A percentile compares a stretch with the other conserved stretches of the same genome.
Conservation (phyloP, 495 filamentous ascomycete species). For the Rhizodiscina lignyota region DNA sequence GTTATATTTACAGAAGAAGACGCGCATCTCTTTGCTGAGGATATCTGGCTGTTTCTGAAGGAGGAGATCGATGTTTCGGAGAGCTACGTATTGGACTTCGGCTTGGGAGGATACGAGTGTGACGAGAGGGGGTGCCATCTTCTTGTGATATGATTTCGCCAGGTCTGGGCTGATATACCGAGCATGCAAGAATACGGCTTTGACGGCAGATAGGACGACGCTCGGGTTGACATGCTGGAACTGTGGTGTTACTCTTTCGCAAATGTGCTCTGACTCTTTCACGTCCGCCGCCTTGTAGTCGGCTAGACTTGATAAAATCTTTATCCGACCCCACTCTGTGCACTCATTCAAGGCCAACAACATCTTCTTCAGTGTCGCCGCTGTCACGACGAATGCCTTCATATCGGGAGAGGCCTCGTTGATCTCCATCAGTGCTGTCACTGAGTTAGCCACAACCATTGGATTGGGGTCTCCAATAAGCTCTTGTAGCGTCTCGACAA, state of each 20-base stretch:
- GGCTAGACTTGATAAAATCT: slow-evolving; percentile 76
- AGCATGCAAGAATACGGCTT: slow-evolving; percentile 97
- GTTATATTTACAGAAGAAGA: slow-evolving; percentile 99
- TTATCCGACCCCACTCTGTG: slow-evolving; percentile 97
- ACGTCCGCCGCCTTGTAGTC: slow-evolving; percentile 74
- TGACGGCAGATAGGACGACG: slow-evolving; percentile 91
- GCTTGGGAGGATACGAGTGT: slow-evolving; percentile 90
- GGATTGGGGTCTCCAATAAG: slow-evolving; percentile 95
- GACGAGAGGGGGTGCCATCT: slow-evolving; percentile 95
- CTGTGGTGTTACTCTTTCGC: slow-evolving; percentile 86
- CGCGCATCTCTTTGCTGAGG: slow-evolving; percentile 87
- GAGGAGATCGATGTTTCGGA: slow-evolving; percentile 89
- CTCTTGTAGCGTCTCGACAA: slow-evolving; percentile 89
- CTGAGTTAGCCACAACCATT: slow-evolving; percentile 96
- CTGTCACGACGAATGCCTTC: slow-evolving; percentile 63
- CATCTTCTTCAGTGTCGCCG: slow-evolving; percentile 75
- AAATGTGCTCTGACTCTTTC: slow-evolving; percentile 97
- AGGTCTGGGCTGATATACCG: slow-evolving; percentile 61
- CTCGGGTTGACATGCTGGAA: slow-evolving; percentile 98
- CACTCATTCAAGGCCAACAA: slow-evolving; percentile 96
- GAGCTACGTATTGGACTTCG: slow-evolving; percentile 93
- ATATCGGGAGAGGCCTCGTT: slow-evolving; percentile 81
- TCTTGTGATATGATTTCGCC: slow-evolving; percentile 70
- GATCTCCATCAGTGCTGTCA: slow-evolving; percentile 88
- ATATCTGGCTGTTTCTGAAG: slow-evolving; percentile 94